Percentiles rank a stretch among this genome's conserved stretches.
These are phyloP conservation scores for Zarea fungicola DNA, from an alignment of 2,329 filamentous ascomycete species.

Conservation along the genomic window DNA sequence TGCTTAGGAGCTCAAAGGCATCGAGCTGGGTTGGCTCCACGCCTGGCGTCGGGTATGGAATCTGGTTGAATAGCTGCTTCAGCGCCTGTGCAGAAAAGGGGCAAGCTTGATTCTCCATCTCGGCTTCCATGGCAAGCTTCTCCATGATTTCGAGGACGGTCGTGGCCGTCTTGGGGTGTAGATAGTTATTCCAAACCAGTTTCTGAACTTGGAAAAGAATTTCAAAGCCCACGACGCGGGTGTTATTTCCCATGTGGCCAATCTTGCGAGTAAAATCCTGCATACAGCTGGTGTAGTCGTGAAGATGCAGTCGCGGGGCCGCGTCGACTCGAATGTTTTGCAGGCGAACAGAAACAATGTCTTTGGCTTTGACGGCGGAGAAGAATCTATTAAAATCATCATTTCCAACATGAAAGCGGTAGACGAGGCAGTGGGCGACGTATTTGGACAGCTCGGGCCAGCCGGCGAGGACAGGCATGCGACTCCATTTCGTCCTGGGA, in stretches of 20 bases:
- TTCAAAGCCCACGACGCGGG: slow-evolving; percentile 40
- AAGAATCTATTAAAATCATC: slow-evolving; percentile 22
- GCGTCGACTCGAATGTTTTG: slow-evolving; percentile 18
- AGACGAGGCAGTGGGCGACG: slow-evolving; percentile 40
- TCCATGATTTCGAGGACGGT: slow-evolving; percentile 41
- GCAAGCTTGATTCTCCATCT: slow-evolving; percentile 20
- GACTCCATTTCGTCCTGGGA: slow-evolving; percentile 19
- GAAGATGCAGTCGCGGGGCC: slow-evolving; percentile 6
- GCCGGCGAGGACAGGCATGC: slow-evolving; percentile 24
- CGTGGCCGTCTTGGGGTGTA: slow-evolving; percentile 50
- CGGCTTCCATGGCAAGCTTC: slow-evolving; percentile 22
- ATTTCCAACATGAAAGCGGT: slow-evolving; percentile 30
- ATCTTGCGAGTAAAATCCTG: slow-evolving; percentile 28
- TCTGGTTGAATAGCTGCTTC: slow-evolving; percentile 43
- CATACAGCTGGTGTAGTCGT: slow-evolving; percentile 23
- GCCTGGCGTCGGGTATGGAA: slow-evolving; percentile 51
- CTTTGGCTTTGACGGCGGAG: slow-evolving; percentile 16
- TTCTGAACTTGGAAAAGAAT: slow-evolving; percentile 59
- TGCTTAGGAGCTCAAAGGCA: slow-evolving; percentile 33
- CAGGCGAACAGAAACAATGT: slow-evolving; percentile 21
- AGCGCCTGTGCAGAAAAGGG: slow-evolving; percentile 50
- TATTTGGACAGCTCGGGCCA: slow-evolving; percentile 27
- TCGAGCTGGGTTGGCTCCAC: slow-evolving; percentile 38
- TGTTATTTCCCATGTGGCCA: slow-evolving; percentile 17
- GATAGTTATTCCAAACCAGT: slow-evolving; percentile 57